A percentile compares a stretch with the other conserved stretches of the same genome.
phyloP scores from a whole-genome alignment of 805 yeast genomes.

The Wickerhamiella bombiphila region DNA sequence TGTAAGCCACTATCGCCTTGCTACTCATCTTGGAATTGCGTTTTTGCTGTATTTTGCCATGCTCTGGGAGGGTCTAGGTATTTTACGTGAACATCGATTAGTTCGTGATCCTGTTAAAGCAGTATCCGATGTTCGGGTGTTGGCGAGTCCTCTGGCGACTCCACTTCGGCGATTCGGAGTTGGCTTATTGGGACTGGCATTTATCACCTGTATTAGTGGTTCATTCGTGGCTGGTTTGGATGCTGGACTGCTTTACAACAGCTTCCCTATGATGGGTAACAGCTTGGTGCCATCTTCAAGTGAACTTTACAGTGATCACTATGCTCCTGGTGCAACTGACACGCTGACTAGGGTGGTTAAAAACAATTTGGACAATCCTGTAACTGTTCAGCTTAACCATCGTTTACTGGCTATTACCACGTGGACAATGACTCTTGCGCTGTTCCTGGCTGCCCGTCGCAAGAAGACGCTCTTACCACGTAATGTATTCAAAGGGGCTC shows the following conservation, averaged over 20 bases:
- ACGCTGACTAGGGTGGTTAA: conserved; percentile 48
- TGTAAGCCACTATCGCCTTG: conserved; percentile 85
- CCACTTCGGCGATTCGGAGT: conserved; percentile 41
- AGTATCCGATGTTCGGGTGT: conserved; percentile 36
- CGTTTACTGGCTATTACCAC: conserved; percentile 74
- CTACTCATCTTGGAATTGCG: conserved; percentile 90
- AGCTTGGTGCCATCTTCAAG: conserved; percentile 53
- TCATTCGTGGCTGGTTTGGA: conserved; percentile 97
- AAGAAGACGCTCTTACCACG: conserved; percentile 41
- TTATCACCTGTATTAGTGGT: conserved; percentile 90
- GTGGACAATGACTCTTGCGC: conserved; percentile 50
- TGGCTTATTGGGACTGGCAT: conserved; percentile 53
- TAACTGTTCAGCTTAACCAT: conserved; percentile 87
- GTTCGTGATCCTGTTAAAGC: conserved; percentile 49
- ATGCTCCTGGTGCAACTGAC: conserved; percentile 27
- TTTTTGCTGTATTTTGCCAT: conserved; percentile 76
- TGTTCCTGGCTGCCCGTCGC: conserved; percentile 53
- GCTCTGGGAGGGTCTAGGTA: conserved; percentile 78
- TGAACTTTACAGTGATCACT: conserved; percentile 67
- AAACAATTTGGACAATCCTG: conserved; percentile 85
- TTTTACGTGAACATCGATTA: conserved; percentile 60
- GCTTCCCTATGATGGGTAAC: conserved; percentile 90
- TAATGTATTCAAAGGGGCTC: conserved; percentile 28
- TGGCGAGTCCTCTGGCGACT: conserved; percentile 46
- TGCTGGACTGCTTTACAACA: conserved; percentile 91